Evolutionary conservation across 805 yeast genomes (phyloP), one percentile per base, ranked within the genome.

Genomic region (Saturnispora ahearnii): DNA sequence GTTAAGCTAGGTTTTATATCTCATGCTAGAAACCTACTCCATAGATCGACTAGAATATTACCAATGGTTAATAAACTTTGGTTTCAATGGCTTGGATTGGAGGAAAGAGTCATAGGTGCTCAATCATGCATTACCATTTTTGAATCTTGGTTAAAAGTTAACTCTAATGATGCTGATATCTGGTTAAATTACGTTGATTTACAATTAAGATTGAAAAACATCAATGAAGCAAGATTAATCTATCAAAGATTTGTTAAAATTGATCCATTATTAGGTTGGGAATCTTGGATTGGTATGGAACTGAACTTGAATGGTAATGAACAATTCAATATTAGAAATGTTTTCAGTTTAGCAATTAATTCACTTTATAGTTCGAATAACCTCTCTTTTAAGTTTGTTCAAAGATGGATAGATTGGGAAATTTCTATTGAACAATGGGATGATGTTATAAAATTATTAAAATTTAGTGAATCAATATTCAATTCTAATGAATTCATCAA

Each of bases 51-150:
- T 0, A 74, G 80, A 2, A 64, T 79, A 0, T 68, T 90, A 26
- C 98, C 98, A 0, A 71, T 87, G 26, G 81, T 84, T 4, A 90
- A 84, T 58, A 90, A 90, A 62, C 67, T 91, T 21, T 91, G 98
- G 97, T 86, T 78, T 61, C 74, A 81, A 52, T 89, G 87, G 59
- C 81, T 86, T 7, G 81, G 84, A 43, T 76, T 90, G 15, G 97
- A 89, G 64, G 97, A 89, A 64, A 74, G 84, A 0, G 66, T 88
- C 26, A 81, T 80, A 37, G 80, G 87, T 59, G 67, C 78, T 38
- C 62, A 69, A 4, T 81, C 82, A 7, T 83, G 83, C 2, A 66
- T 95, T 46, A 64, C 66, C 12, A 71, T 91, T 6, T 90, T 83
- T 64, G 80, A 81, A 51, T 73, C 84, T 50, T 91, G 99, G 99